phyloP scores from a whole-genome alignment of 129 eudicot species.

The Centaurea solstitialis region DNA sequence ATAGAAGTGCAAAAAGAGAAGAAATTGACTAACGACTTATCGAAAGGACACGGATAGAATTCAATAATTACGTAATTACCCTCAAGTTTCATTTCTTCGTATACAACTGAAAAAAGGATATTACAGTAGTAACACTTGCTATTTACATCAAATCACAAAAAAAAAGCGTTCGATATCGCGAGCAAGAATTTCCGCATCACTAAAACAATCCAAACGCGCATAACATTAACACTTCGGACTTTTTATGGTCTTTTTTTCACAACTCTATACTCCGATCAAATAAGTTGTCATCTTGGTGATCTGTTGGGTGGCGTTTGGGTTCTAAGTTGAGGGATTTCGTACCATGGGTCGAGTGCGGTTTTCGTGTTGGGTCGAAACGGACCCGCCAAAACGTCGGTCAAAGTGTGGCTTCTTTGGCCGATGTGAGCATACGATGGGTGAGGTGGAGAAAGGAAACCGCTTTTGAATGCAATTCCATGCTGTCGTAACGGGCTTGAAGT shows the following conservation, averaged over 20 bases:
- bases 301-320: slow-evolving; percentile 53
- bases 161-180: neutral
- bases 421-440: slow-evolving; percentile 62
- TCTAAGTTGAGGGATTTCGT: slow-evolving; percentile 53
- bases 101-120: no score
- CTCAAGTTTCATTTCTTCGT: no score
- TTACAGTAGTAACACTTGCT: no score
- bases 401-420: slow-evolving; percentile 45
- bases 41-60: no score
- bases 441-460: slow-evolving; percentile 65
- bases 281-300: slow-evolving; percentile 53
- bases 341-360: slow-evolving; percentile 63
- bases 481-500: slow-evolving; percentile 69
- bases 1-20: no score
- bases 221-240: neutral
- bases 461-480: slow-evolving; percentile 49
- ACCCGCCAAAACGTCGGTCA: slow-evolving; percentile 33
- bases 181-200: neutral
- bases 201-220: no score
- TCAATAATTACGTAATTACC: no score
- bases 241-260: neutral
- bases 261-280: slow-evolving; percentile 17
- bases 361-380: slow-evolving; percentile 43
- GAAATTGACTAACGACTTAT: no score
- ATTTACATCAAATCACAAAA: no score